Base-by-base conservation (phyloP, 2,329 filamentous ascomycete species). In the Aspergillus fumigatus region DNA sequence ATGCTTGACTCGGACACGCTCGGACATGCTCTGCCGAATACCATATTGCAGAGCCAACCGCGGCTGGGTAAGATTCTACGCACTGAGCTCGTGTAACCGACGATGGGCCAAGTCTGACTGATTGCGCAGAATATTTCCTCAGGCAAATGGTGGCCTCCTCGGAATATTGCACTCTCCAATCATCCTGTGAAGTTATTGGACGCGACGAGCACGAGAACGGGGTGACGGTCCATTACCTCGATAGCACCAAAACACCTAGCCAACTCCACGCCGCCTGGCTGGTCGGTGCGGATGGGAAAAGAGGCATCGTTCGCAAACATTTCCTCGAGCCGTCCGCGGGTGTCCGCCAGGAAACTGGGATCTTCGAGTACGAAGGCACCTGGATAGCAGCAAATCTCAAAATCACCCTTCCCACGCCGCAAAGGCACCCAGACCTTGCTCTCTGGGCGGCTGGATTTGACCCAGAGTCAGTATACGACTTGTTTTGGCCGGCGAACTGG, bases 301-400 rank as follows among this genome's bases (percentile, higher is more conserved):
- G 59, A 62, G 71, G 71, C 35, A 69, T 60, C 56, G 68, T 66
- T 17, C 58, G 68, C 11, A 71, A 71, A 52, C 58, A 59, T 7
- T 71, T 69, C 55, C 58, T 71, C 3, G 57, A 71, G 52, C 63
- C 69, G 1, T 35, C 32, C 5, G 32, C 32, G 4, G 32, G 32
- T 35, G 32, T 35, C 32, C 32, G 14, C 3, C 32, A 35, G 32
- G 32, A 35, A 35, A 0, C 32, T 2, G 14, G 32, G 14, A 35
- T 35, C 14, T 35, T 35, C 5, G 32, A 35, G 32, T 71, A 71
- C 50, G 68, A 68, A 19, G 67, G 65, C 17, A 68, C 62, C 2
- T 70, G 67, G 68, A 63, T 70, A 4, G 68, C 68, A 3, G 45
- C 64, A 41, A 71, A 71, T 29, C 67, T 66, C 53, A 50, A 67